phyloP scores from a whole-genome alignment of 2,329 filamentous ascomycete species.

The Alternaria angustiovoidea region DNA sequence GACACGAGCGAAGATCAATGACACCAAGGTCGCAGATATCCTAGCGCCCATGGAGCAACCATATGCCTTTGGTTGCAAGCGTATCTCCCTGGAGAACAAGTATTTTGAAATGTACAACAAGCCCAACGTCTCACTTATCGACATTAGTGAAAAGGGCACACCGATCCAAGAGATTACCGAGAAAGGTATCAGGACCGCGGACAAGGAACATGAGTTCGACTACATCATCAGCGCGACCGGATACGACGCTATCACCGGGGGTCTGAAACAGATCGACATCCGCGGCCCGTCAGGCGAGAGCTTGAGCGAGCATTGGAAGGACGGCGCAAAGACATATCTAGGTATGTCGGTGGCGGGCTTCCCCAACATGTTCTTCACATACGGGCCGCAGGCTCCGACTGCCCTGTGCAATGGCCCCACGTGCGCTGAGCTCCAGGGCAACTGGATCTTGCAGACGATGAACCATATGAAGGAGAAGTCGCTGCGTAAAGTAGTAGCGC shows the following conservation, averaged over 20 bases:
- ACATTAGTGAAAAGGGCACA: slow-evolving; percentile 42
- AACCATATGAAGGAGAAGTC: slow-evolving; percentile 57
- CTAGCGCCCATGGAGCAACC: slow-evolving; percentile 50
- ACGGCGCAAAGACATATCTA: slow-evolving; percentile 44
- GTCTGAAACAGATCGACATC: slow-evolving; percentile 49
- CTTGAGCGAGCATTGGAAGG: slow-evolving; percentile 27
- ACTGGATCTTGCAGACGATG: slow-evolving; percentile 64
- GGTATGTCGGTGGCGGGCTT: slow-evolving; percentile 52
- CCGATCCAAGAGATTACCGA: slow-evolving; percentile 58
- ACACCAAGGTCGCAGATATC: slow-evolving; percentile 49
- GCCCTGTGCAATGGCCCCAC: slow-evolving; percentile 65
- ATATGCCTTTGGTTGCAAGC: slow-evolving; percentile 34
- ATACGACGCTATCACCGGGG: slow-evolving; percentile 53
- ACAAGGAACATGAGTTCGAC: slow-evolving; percentile 60
- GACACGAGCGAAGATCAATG: slow-evolving; percentile 46
- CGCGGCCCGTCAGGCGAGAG: slow-evolving; percentile 34
- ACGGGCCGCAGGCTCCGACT: slow-evolving; percentile 66
- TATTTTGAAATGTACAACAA: slow-evolving; percentile 52
- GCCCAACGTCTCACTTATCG: slow-evolving; percentile 60
- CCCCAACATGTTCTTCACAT: slow-evolving; percentile 52
- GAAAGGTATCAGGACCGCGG: slow-evolving; percentile 58
- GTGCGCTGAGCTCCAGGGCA: slow-evolving; percentile 63
- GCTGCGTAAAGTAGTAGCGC: slow-evolving; percentile 62
- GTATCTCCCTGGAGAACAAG: slow-evolving; percentile 34
- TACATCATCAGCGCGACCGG: slow-evolving; percentile 59